Evolutionary conservation across 208 protist species (phyloP).

Genomic region (Chromosphaera perkinsii): DNA sequence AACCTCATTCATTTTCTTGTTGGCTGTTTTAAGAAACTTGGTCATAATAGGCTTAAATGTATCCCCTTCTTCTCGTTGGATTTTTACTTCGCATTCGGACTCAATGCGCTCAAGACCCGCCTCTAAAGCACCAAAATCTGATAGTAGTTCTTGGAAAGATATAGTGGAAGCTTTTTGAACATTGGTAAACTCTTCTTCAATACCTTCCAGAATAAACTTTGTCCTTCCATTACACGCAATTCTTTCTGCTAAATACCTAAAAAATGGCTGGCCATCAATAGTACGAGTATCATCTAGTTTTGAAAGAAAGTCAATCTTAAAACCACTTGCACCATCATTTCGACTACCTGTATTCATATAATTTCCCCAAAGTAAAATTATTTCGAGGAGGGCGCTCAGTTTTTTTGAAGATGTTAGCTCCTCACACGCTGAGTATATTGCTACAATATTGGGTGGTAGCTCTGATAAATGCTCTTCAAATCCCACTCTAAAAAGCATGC

Average conservation of each 20-base stretch:
- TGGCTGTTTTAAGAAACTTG: not conserved
- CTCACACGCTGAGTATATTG: not conserved
- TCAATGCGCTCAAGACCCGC: not conserved
- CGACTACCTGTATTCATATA: constrained; percentile 16
- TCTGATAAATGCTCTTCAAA: constrained; percentile 1
- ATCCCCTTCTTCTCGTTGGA: not conserved
- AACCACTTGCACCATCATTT: not conserved
- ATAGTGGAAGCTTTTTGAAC: not conserved
- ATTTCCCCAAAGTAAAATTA: not conserved
- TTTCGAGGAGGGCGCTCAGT: not conserved
- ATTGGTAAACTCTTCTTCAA: not conserved
- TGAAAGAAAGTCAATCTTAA: constrained; percentile 13
- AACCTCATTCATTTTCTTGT: not conserved
- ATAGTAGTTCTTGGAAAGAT: not conserved
- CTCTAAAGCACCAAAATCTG: not conserved
- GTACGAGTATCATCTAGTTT: constrained; percentile 17
- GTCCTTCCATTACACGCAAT: not conserved
- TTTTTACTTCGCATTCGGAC: not conserved
- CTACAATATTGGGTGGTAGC: not conserved
- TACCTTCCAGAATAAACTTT: not conserved
- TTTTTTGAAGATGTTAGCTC: constrained; percentile 11
- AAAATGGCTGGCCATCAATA: not conserved
- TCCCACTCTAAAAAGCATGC: constrained; percentile 3
- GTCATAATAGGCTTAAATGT: not conserved
- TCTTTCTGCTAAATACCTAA: not conserved